Percentiles rank a stretch among this genome's conserved stretches.
Conservation (phyloP, 441 rosid genomes). For the Populus hybrid region DNA sequence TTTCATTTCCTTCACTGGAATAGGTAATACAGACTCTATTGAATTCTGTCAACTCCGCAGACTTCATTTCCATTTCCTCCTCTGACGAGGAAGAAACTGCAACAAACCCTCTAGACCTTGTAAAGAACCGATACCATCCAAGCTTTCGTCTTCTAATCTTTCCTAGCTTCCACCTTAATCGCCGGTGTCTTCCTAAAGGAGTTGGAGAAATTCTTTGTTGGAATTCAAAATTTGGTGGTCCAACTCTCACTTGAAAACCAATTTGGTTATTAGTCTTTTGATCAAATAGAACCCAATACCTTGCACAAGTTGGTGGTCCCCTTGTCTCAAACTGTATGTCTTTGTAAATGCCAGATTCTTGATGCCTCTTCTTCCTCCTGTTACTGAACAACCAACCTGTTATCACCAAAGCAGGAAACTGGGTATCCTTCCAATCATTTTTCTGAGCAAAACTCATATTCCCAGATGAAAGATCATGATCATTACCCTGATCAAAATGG, state of each 20-base stretch:
- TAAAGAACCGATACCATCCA: constrained; percentile 33
- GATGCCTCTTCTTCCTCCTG: constrained; percentile 22
- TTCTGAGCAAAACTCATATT: constrained; percentile 20
- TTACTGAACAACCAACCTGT: constrained; percentile 44
- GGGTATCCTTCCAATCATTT: constrained; percentile 17
- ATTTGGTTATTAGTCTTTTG: constrained; percentile 46
- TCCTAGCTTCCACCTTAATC: constrained; percentile 32
- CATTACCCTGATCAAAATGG: constrained; percentile 3
- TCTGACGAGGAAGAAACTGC: constrained; percentile 32
- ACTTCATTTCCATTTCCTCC: constrained; percentile 32
- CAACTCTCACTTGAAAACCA: constrained; percentile 48
- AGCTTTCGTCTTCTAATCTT: constrained; percentile 32
- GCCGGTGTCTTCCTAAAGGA: constrained; percentile 19
- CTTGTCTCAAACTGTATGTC: constrained; percentile 12
- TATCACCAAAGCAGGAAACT: constrained; percentile 38
- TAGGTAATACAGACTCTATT: constrained; percentile 54
- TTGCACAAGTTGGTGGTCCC: constrained; percentile 30
- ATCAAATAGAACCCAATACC: constrained; percentile 50
- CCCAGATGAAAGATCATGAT: constrained; percentile 17
- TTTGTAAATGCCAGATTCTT: constrained; percentile 18
- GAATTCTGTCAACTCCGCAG: constrained; percentile 29
- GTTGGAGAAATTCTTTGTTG: constrained; percentile 17
- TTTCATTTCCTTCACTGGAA: constrained; percentile 55
- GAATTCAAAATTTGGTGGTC: constrained; percentile 27
- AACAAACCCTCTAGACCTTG: constrained; percentile 37